Evolutionary conservation across 78 protist genomes (phyloP).

Genomic region (Dictyostelium firmibasis): DNA sequence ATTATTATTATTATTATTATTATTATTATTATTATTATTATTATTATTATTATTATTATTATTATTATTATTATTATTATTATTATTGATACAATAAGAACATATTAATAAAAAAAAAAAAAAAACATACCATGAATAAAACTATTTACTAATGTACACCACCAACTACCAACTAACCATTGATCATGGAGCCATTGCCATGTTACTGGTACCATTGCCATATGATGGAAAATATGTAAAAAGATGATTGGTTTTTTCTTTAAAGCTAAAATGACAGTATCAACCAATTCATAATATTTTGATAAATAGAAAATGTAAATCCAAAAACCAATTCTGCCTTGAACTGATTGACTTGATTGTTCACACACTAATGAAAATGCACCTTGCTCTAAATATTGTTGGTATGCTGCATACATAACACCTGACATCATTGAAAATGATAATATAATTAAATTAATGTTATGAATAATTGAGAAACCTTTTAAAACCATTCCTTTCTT

Average conservation of each 20-base stretch:
- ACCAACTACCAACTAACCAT: slow-evolving; percentile 59
- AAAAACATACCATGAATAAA: slow-evolving; percentile 69
- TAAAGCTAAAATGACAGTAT: slow-evolving; percentile 88
- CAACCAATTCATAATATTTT: slow-evolving; percentile 89
- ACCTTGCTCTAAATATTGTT: slow-evolving; percentile 51
- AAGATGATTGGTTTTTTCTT: slow-evolving; percentile 74
- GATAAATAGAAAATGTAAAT: slow-evolving; percentile 83
- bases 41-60: no score
- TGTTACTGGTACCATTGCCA: slow-evolving; percentile 71
- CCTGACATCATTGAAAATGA: slow-evolving; percentile 64
- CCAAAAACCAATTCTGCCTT: slow-evolving; percentile 79
- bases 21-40: no score
- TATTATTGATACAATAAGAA: no score
- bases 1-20: no score
- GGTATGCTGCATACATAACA: slow-evolving; percentile 53
- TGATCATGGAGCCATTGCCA: slow-evolving; percentile 51
- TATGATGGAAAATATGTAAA: slow-evolving; percentile 90
- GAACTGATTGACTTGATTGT: slow-evolving; percentile 24
- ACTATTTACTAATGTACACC: slow-evolving; percentile 76
- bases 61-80: no score
- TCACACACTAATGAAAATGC: slow-evolving; percentile 54
- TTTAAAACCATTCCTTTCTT: slow-evolving; percentile 41
- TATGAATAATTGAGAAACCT: slow-evolving; percentile 61
- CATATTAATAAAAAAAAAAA: no score
- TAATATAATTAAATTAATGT: slow-evolving; percentile 52